Percentiles rank a stretch among this genome's conserved stretches.
These are phyloP conservation scores for Hyaloscypha variabilis DNA, from an alignment of 495 filamentous ascomycete species.

Conservation along the genomic window DNA sequence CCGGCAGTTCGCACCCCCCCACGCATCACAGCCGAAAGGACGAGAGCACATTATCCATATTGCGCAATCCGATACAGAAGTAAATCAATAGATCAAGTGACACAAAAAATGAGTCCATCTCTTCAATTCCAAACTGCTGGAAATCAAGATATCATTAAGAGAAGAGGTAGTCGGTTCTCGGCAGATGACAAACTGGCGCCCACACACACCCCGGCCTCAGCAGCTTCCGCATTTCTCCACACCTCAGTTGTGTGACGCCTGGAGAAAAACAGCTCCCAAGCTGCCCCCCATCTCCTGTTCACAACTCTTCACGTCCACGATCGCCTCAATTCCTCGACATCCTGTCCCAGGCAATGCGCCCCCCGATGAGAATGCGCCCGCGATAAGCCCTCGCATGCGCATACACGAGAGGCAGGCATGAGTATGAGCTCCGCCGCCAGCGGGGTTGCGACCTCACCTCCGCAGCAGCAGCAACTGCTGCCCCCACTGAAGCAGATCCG, in stretches of 20 bases:
- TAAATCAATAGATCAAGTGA: not conserved
- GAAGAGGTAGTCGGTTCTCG: not conserved
- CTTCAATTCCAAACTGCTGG: not conserved
- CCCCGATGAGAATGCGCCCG: not conserved
- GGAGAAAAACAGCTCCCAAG: not conserved
- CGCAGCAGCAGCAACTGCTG: constrained; percentile 37
- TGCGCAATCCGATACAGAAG: not conserved
- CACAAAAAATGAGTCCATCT: not conserved
- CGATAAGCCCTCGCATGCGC: not conserved
- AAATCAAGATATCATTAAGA: not conserved
- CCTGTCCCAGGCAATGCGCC: not conserved
- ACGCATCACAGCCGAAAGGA: not conserved
- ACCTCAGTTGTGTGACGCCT: not conserved
- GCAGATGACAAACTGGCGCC: not conserved
- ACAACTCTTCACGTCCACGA: not conserved
- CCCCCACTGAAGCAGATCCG: constrained; percentile 63
- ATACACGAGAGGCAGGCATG: constrained; percentile 3
- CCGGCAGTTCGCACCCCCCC: not conserved
- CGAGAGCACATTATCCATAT: not conserved
- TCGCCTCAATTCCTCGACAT: not conserved
- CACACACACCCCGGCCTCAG: not conserved
- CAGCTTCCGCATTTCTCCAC: not conserved
- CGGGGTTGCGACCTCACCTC: constrained; percentile 14
- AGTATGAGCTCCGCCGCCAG: constrained; percentile 21
- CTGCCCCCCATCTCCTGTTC: not conserved